Conservation (phyloP, 2,329 filamentous ascomycete species). For the Hypocreales sp. region DNA sequence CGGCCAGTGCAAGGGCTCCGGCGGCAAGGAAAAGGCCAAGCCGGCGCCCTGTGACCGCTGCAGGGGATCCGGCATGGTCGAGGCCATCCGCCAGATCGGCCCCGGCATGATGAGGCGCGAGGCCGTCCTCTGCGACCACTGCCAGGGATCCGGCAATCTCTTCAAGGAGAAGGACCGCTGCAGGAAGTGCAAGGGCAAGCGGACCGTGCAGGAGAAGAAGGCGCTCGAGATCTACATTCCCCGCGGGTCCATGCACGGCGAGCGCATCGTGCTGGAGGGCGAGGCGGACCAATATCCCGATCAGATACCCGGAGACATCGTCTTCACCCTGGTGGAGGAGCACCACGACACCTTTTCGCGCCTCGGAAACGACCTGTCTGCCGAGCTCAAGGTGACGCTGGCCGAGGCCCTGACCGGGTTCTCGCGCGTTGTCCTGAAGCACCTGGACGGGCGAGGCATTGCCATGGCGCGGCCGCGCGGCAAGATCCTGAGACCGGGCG, state of each 20-base stretch:
- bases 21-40: constrained; percentile 86
- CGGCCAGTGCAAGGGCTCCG: constrained; percentile 70
- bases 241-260: constrained; percentile 70
- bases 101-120: constrained; percentile 76
- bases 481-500: constrained; percentile 66
- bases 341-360: constrained; percentile 71
- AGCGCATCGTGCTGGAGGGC: constrained; percentile 78
- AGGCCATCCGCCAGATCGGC: constrained; percentile 69
- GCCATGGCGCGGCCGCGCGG: constrained; percentile 65
- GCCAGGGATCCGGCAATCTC: constrained; percentile 69
- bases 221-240: constrained; percentile 94
- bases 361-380: constrained; percentile 69
- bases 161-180: constrained; percentile 96
- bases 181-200: constrained; percentile 95
- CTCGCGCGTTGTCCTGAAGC: constrained; percentile 75
- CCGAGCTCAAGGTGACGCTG: constrained; percentile 66
- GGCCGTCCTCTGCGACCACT: constrained; percentile 65
- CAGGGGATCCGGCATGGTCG: constrained; percentile 61
- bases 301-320: constrained; percentile 79
- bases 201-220: constrained; percentile 78
- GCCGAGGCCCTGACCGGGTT: constrained; percentile 80
- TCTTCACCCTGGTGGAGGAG: constrained; percentile 75
- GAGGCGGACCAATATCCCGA: constrained; percentile 89
- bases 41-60: constrained; percentile 70
- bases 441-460: constrained; percentile 87